Evolutionary conservation across 768 basidiomycete species (phyloP), one percentile per base, ranked within the genome.

Genomic region (Russula ochroleuca): DNA sequence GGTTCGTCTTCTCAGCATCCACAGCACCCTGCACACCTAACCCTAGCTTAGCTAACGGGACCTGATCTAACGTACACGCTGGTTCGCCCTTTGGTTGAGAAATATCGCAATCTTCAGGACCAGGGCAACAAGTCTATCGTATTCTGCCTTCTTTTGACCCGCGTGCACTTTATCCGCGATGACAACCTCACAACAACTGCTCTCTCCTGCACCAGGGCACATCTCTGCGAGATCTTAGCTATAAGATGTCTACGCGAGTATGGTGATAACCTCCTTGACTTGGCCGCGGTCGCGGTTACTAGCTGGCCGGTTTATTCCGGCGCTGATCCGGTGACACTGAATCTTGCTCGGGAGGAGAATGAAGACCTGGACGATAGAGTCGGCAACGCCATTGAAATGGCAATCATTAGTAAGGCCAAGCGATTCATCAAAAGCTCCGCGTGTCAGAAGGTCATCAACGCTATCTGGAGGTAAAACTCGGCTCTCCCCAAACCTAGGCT

Each of bases 41-140:
- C 23, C 33, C 56, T 51, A 13, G 31, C 59, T 17, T 74, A 95
- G 87, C 78, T 97, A 50, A 82, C 81, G 1, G 86, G 88, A 1
- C 92, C 95, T 2, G 95, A 98, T 72, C 81, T 94, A 40, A 93
- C 90, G 1, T 97, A 97, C 72, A 89, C 92, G 1, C 86, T 98
- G 65, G 80, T 96, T 59, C 88, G 86, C 41, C 95, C 95, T 0
- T 80, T 98, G 37, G 83, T 87, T 52, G 90, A 94, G 63, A 96
- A 94, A 76, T 97, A 97, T 74, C 76, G 82, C 35, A 79, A 80
- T 11, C 76, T 94, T 54, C 89, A 92, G 71, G 80, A 78, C 31
- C 72, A 78, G 50, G 87, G 88, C 28, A 98, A 97, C 75, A 84
- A 87, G 72, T 85, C 93, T 6, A 78, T 92, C 63, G 87, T 92